These are phyloP conservation scores for Chimonanthus salicifolius DNA, from an alignment of 164 flowering plant species.

Conservation along the genomic window DNA sequence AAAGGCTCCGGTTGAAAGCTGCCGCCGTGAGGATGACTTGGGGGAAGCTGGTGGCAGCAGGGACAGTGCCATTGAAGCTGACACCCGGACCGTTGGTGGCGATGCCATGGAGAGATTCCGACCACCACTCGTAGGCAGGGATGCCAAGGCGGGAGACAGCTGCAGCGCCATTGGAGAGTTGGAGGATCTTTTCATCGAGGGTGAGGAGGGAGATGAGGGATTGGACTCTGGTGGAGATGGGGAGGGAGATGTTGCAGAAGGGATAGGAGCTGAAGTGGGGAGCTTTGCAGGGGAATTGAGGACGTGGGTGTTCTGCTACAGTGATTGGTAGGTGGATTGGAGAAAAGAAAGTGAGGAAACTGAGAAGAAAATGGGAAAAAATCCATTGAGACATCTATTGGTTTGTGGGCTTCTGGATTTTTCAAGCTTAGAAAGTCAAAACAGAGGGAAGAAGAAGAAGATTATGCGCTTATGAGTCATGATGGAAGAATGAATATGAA, in stretches of 20 bases:
- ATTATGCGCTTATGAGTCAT: too few species aligned
- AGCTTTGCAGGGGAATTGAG: conserved; percentile 18
- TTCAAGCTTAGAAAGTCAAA: not conserved
- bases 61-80: conserved; percentile 22
- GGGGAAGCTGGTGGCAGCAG: conserved; percentile 42
- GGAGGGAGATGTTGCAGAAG: conserved; percentile 31
- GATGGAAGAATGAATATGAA: too few species aligned
- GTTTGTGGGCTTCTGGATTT: not conserved
- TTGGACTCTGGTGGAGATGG: conserved; percentile 22
- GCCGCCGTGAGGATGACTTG: conserved; percentile 39
- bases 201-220: conserved; percentile 30
- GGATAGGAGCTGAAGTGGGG: conserved; percentile 17
- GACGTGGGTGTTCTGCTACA: not conserved
- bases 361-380: conserved; percentile 5
- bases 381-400: conserved; percentile 8
- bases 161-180: conserved; percentile 30
- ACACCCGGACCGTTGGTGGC: conserved; percentile 34
- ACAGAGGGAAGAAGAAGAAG: too few species aligned
- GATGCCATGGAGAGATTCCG: conserved; percentile 46
- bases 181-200: conserved; percentile 33
- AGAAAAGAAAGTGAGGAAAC: not conserved
- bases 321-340: not conserved
- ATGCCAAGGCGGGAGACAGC: conserved; percentile 28
- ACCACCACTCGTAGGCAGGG: conserved; percentile 49
- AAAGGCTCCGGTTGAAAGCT: conserved; percentile 29